Conservation (phyloP, 2,329 filamentous ascomycete species). For the Ilyonectria sp. region DNA sequence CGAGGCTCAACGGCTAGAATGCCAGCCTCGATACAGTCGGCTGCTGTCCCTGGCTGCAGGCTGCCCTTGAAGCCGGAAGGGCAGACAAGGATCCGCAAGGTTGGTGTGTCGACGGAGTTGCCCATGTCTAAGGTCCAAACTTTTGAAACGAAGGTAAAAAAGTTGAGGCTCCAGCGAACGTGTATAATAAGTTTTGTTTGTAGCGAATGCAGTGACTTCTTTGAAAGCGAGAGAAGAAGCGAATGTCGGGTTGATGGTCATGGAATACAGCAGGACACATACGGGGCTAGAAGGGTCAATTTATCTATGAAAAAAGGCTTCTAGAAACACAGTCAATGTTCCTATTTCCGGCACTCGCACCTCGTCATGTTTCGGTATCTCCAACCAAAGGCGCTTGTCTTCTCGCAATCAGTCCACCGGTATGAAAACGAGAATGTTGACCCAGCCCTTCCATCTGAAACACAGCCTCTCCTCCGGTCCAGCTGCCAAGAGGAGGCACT, state of each 20-base stretch:
- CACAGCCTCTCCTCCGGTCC: conserved; percentile 30
- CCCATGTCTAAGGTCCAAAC: conserved; percentile 15
- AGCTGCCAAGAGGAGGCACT: conserved; percentile 23
- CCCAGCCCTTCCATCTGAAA: background rate
- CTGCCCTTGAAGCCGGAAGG: conserved; percentile 70
- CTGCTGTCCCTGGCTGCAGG: conserved; percentile 63
- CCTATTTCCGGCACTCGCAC: background rate
- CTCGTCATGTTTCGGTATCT: background rate
- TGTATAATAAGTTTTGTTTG: background rate
- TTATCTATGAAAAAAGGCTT: conserved; percentile 28
- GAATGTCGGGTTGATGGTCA: conserved; percentile 31
- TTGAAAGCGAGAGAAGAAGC: conserved; percentile 21
- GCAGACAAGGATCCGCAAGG: conserved; percentile 60
- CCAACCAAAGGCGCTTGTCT: background rate
- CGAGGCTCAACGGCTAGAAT: conserved; percentile 61
- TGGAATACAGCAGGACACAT: background rate
- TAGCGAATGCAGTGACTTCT: conserved; percentile 27
- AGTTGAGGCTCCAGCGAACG: background rate
- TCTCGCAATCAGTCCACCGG: background rate
- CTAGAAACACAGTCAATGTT: background rate
- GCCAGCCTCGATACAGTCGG: conserved; percentile 65
- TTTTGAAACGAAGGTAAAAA: background rate
- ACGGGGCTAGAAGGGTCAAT: conserved; percentile 7
- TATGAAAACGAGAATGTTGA: background rate
- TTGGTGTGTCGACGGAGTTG: conserved; percentile 6